Conservation (phyloP, 139 green algal species). For the Nannochloris sp. region DNA sequence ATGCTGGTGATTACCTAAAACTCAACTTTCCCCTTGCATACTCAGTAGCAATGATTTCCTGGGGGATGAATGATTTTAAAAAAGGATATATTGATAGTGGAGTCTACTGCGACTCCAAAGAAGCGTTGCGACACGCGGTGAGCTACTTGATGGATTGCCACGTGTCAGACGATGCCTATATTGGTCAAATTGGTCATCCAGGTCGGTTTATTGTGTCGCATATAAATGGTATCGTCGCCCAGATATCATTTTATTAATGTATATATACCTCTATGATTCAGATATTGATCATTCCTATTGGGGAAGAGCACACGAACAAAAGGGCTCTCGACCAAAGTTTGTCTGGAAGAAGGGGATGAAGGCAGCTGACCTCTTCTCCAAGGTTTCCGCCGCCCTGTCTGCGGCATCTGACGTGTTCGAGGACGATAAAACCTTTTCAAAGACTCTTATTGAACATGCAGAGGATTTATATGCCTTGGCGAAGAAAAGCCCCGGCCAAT, state of each 20-base stretch:
- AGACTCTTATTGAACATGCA: conserved; percentile 29
- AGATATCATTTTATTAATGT: too few species aligned
- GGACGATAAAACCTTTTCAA: conserved; percentile 21
- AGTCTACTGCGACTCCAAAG: background rate
- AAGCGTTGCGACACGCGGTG: background rate
- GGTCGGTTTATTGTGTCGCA: background rate
- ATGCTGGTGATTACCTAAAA: conserved; percentile 45
- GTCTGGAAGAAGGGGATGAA: conserved; percentile 5
- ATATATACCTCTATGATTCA: background rate
- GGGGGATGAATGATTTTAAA: conserved; percentile 38
- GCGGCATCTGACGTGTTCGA: conserved; percentile 10
- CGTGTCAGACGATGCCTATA: background rate
- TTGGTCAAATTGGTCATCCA: conserved; percentile 22
- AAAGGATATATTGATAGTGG: background rate
- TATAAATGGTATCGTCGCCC: too few species aligned
- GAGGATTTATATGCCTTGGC: conserved; percentile 37
- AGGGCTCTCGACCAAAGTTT: conserved; percentile 7
- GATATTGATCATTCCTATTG: conserved; percentile 19
- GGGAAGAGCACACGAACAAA: conserved; percentile 21
- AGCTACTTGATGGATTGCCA: conserved; percentile 15
- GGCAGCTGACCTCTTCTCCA: conserved; percentile 16
- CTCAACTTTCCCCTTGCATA: conserved; percentile 46
- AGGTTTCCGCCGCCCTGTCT: conserved; percentile 11
- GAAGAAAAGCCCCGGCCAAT: conserved; percentile 27
- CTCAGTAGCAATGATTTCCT: conserved; percentile 34